Evolutionary conservation across 345 rosid genomes (phyloP).

Genomic region (Aquilaria sinensis): DNA sequence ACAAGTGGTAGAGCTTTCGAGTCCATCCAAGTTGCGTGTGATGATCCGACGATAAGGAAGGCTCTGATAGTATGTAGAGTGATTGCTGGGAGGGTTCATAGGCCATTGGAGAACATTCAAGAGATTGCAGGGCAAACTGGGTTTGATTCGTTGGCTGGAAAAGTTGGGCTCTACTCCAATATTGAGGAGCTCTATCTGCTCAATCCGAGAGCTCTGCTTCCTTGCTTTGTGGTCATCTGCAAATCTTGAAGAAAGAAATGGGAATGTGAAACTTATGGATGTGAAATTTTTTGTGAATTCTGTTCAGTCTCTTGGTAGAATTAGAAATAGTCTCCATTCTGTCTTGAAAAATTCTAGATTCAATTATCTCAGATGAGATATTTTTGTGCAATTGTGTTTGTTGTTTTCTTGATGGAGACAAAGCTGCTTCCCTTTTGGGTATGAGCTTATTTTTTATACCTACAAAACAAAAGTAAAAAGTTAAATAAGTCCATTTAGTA

Average conservation of each 20-base stretch:
- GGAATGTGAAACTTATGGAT: background rate
- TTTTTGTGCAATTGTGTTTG: too few species aligned
- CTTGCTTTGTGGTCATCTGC: slow-evolving; percentile 88
- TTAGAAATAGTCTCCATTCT: slow-evolving; percentile 9
- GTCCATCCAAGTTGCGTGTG: slow-evolving; percentile 37
- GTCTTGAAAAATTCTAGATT: too few species aligned
- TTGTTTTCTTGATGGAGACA: too few species aligned
- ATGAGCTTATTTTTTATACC: too few species aligned
- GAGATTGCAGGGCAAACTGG: slow-evolving; percentile 79
- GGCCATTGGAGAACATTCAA: slow-evolving; percentile 82
- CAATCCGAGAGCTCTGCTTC: slow-evolving; percentile 88
- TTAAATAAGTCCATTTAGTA: too few species aligned
- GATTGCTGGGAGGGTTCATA: slow-evolving; percentile 93
- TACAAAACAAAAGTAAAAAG: too few species aligned
- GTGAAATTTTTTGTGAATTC: slow-evolving; percentile 16
- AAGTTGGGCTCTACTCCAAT: slow-evolving; percentile 86
- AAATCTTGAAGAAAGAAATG: slow-evolving; percentile 38
- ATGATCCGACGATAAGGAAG: slow-evolving; percentile 49
- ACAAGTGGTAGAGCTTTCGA: slow-evolving; percentile 94
- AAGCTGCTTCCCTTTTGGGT: too few species aligned
- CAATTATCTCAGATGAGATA: too few species aligned
- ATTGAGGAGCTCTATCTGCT: slow-evolving; percentile 96
- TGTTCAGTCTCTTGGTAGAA: slow-evolving; percentile 6
- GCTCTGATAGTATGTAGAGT: slow-evolving; percentile 94
- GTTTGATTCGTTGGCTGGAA: slow-evolving; percentile 94